Evolutionary conservation across 139 green algal genomes (phyloP), one percentile per base, ranked within the genome.

Genomic region (Deuterostichococcus epilithicus): DNA sequence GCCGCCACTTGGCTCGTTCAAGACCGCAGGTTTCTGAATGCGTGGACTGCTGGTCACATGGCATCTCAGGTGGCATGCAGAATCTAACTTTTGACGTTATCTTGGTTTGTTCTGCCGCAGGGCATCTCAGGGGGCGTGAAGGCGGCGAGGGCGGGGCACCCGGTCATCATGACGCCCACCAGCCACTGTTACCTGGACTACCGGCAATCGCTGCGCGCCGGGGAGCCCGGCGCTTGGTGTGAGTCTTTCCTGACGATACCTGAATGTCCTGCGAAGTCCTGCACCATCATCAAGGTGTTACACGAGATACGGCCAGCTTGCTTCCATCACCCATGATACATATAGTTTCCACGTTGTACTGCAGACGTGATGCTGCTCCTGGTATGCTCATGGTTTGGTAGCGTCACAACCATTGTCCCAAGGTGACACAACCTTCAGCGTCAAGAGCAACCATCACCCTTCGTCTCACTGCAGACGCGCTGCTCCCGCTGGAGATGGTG

Each of bases 151-250:
- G 75, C 81, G 1, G 87, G 87, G 20, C 87, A 91, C 63, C 72
- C 87, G 36, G 86, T 90, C 39, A 86, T 93, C 81, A 90, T 91
- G 86, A 87, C 85, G 5, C 89, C 89, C 74, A 90, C 86, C 74
- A 85, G 76, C 47, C 83, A 89, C 79, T 90, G 84, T 77, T 93
- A 93, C 82, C 83, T 93, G 66, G 89, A 93, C 76, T 93, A 93
- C 83, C 81, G 81, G 37, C 89, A 93, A 82, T 85, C 82, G 25
- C 38, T 75, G 34, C 80, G 63, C 76, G 42, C 39, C 8, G 44
- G n/a, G 47, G 72, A 76, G 72, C 72, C 72, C n/a, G 72, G 72
- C n/a, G 72, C 72, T 25, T 76, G 72, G 72, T 76, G 37, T 32
- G 72, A 32, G 47, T 13, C 34, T 37, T 38, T 75, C 33, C n/a